A percentile compares a stretch with the other conserved stretches of the same genome.
Evolutionary conservation across 768 basidiomycete genomes (phyloP).

Genomic region (Kwoniella sp.): DNA sequence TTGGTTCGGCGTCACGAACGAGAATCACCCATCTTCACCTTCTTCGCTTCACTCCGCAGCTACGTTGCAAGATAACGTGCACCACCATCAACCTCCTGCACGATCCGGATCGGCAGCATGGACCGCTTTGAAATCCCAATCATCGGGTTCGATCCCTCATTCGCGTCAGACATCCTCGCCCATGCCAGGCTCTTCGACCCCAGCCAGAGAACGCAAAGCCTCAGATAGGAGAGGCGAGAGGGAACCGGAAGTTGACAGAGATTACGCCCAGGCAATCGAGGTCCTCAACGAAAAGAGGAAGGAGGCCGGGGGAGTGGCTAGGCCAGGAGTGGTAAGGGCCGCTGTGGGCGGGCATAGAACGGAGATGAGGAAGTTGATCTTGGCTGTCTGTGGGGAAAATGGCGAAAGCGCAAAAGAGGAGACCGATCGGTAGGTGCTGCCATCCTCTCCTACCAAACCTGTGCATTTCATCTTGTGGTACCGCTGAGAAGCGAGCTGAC

Average conservation of each 20-base stretch:
- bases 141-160: constrained; percentile 12
- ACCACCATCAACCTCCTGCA: constrained; percentile 9
- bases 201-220: constrained; percentile 14
- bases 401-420: constrained; percentile 31
- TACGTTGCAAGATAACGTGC: constrained; percentile 2
- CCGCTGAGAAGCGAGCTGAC: neutral
- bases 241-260: constrained; percentile 6
- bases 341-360: constrained; percentile 14
- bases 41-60: constrained; percentile 9
- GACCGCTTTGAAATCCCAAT: constrained; percentile 24
- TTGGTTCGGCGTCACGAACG: constrained; percentile 35
- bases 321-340: constrained; percentile 14
- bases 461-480: neutral
- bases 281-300: constrained; percentile 11
- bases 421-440: constrained; percentile 32
- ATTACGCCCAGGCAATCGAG: constrained; percentile 21
- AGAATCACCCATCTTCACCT: constrained; percentile 19
- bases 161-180: constrained; percentile 18
- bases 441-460: neutral
- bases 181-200: constrained; percentile 17
- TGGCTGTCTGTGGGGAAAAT: constrained; percentile 44
- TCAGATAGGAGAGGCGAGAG: constrained; percentile 23
- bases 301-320: constrained; percentile 17
- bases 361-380: constrained; percentile 45
- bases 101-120: constrained; percentile 23